These are phyloP conservation scores for Phytophthora palmivora DNA, from an alignment of 352 stramenopile genomes.

Conservation along the genomic window DNA sequence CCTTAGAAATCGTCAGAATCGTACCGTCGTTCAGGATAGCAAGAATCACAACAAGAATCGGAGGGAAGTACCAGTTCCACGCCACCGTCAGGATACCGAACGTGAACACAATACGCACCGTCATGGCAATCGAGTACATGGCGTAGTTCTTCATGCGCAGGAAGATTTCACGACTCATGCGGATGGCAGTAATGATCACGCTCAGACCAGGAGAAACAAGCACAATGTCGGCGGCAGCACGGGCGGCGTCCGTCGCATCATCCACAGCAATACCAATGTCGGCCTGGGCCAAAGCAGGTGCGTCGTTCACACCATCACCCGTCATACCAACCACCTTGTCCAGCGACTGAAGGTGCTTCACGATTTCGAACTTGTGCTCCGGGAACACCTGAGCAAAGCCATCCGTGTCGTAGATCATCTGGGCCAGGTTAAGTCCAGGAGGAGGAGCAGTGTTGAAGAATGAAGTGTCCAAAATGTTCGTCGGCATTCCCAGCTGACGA, in stretches of 20 bases:
- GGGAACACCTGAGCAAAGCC: conserved; percentile 95
- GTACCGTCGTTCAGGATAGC: conserved; percentile 92
- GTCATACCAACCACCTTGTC: conserved; percentile 87
- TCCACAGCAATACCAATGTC: conserved; percentile 94
- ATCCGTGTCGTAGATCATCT: conserved; percentile 93
- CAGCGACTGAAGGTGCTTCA: conserved; percentile 89
- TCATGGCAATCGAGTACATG: conserved; percentile 92
- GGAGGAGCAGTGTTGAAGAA: conserved; percentile 81
- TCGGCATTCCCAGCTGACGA: conserved; percentile 89
- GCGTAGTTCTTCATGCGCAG: conserved; percentile 93
- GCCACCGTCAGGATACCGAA: conserved; percentile 89
- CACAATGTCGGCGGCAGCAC: conserved; percentile 91
- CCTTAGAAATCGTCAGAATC: conserved; percentile 84
- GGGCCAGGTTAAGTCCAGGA: conserved; percentile 63
- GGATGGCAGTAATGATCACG: conserved; percentile 91
- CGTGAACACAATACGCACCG: conserved; percentile 88
- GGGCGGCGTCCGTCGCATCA: conserved; percentile 88
- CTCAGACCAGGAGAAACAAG: conserved; percentile 87
- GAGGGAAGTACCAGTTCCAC: conserved; percentile 90
- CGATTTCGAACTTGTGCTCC: conserved; percentile 93
- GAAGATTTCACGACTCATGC: conserved; percentile 91
- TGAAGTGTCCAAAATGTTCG: conserved; percentile 83
- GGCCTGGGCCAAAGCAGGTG: conserved; percentile 87
- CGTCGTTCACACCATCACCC: conserved; percentile 93
- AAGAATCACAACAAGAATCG: conserved; percentile 90